A percentile compares a stretch with the other conserved stretches of the same genome.
Conservation (phyloP, 1,284 basidiomycete species). For the Malassezia sympodialis region DNA sequence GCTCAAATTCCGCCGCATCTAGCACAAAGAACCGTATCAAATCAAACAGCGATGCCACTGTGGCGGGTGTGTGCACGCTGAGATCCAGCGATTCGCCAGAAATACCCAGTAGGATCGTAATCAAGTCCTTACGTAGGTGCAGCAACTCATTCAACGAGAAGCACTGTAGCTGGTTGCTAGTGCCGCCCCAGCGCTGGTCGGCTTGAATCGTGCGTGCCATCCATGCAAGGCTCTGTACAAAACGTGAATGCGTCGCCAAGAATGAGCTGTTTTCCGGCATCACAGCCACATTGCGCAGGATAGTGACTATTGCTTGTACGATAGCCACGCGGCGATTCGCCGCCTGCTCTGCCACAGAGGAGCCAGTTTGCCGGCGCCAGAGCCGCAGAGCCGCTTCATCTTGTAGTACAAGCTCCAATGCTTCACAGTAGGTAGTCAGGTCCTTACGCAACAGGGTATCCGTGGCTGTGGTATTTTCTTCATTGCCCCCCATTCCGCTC, state of each 20-base stretch:
- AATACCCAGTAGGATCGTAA: constrained; percentile 64
- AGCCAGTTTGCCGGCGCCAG: constrained; percentile 18
- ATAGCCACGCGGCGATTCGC: constrained; percentile 53
- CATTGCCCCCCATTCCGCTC: constrained; percentile 61
- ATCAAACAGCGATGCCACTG: constrained; percentile 57
- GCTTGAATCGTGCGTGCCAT: constrained; percentile 44
- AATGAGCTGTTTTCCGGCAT: constrained; percentile 63
- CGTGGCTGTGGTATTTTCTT: constrained; percentile 35
- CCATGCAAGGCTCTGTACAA: constrained; percentile 56
- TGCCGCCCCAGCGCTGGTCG: constrained; percentile 13
- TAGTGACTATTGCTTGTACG: constrained; percentile 64
- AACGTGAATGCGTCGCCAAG: constrained; percentile 59
- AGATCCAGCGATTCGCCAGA: constrained; percentile 54
- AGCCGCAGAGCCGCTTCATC: constrained; percentile 35
- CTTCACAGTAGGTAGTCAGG: constrained; percentile 27
- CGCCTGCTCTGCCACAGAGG: constrained; percentile 15
- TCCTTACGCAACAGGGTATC: constrained; percentile 1
- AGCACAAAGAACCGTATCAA: constrained; percentile 67
- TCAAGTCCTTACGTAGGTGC: constrained; percentile 64
- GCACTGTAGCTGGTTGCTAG: background rate
- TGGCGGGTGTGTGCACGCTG: constrained; percentile 45
- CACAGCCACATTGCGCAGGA: constrained; percentile 74
- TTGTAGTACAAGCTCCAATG: constrained; percentile 31
- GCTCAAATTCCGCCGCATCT: constrained; percentile 60
- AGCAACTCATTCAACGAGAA: constrained; percentile 52